These are phyloP conservation scores for Bidens hawaiensis DNA, from an alignment of 140 eudicot species.

Conservation along the genomic window DNA sequence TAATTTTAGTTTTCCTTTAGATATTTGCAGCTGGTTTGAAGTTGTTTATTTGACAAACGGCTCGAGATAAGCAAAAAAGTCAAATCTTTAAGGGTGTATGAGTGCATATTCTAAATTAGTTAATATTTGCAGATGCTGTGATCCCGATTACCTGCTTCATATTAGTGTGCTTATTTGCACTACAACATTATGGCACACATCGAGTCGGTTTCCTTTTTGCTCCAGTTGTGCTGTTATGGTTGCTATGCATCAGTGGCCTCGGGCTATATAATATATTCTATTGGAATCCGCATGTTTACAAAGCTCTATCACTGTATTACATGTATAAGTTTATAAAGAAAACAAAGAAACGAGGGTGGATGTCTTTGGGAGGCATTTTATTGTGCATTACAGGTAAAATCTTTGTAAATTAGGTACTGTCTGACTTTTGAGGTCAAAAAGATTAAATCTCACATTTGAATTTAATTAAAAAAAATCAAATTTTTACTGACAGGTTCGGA, in stretches of 20 bases:
- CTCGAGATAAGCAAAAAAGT: not conserved
- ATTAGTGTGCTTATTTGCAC: constrained; percentile 77
- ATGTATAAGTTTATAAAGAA: constrained; percentile 84
- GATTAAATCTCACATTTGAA: not conserved
- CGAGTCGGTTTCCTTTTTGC: constrained; percentile 82
- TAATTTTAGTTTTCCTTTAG: not conserved
- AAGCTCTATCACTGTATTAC: constrained; percentile 87
- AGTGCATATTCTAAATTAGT: not conserved
- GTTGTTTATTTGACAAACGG: not conserved
- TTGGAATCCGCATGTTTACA: constrained; percentile 79
- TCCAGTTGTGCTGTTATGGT: constrained; percentile 73
- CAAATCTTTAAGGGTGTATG: not conserved
- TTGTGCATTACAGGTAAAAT: constrained; percentile 84
- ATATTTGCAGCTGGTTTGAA: not conserved
- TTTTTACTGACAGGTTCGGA: constrained; percentile 64
- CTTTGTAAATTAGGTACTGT: not conserved
- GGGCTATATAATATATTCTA: constrained; percentile 70
- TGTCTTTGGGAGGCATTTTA: constrained; percentile 89
- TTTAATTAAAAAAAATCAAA: not conserved
- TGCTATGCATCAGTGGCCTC: constrained; percentile 73
- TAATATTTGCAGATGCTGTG: constrained; percentile 65
- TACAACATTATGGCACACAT: constrained; percentile 95
- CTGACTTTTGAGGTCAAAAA: constrained; percentile 4
- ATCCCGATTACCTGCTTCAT: constrained; percentile 86
- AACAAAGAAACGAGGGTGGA: constrained; percentile 81